Evolutionary conservation across 768 basidiomycete species (phyloP).

Genomic region (Ramaria sp.): DNA sequence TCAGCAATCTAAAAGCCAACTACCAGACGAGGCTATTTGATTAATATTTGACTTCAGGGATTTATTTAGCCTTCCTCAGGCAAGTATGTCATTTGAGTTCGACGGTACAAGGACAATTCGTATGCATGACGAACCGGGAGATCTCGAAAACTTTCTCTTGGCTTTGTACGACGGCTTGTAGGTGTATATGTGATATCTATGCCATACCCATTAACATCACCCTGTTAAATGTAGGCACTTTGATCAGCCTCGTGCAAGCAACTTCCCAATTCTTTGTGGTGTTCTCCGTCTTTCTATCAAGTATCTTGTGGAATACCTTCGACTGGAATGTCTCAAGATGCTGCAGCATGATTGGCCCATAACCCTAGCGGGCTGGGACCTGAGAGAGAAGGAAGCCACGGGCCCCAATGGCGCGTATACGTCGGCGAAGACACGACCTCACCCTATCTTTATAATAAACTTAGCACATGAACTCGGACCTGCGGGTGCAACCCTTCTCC

Average conservation of each 20-base stretch:
- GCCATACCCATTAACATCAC: background rate
- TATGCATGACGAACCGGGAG: constrained; percentile 48
- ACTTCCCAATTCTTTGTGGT: constrained; percentile 43
- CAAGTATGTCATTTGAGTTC: constrained; percentile 25
- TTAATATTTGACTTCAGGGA: background rate
- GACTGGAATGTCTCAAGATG: constrained; percentile 43
- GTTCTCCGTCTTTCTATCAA: constrained; percentile 55
- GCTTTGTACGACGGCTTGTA: constrained; percentile 67
- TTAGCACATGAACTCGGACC: constrained; percentile 48
- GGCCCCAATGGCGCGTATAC: constrained; percentile 28
- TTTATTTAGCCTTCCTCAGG: constrained; percentile 9
- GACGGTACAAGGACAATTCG: constrained; percentile 41
- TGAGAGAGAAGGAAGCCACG: constrained; percentile 41
- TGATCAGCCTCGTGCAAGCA: constrained; percentile 34
- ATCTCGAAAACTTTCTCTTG: constrained; percentile 47
- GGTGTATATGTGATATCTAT: constrained; percentile 19
- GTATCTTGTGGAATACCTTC: constrained; percentile 50
- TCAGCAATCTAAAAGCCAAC: background rate
- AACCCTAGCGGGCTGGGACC: constrained; percentile 55
- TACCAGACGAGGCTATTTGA: background rate
- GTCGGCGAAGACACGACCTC: constrained; percentile 45
- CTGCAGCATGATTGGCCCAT: constrained; percentile 49
- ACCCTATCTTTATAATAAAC: constrained; percentile 69
- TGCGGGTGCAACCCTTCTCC: constrained; percentile 40
- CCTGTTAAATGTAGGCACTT: constrained; percentile 27